Evolutionary conservation across 768 basidiomycete species (phyloP).

Genomic region (Tylopilus cervinicoccineus): DNA sequence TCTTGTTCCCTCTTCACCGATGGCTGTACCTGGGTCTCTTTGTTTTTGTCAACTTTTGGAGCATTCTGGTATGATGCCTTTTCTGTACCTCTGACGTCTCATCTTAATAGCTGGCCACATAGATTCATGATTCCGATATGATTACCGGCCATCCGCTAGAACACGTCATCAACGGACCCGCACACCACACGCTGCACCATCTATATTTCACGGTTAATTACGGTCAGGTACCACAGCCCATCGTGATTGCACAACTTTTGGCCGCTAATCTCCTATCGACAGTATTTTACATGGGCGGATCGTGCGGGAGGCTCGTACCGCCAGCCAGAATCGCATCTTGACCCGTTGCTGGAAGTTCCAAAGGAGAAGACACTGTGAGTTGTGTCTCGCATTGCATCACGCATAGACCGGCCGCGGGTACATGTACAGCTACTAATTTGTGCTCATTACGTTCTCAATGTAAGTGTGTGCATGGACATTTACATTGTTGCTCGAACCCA

Average conservation of each 20-base stretch:
- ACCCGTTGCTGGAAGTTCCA: constrained; percentile 69
- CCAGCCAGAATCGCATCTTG: constrained; percentile 76
- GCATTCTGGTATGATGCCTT: constrained; percentile 63
- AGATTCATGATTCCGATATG: constrained; percentile 99
- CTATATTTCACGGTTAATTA: constrained; percentile 97
- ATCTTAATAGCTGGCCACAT: neutral
- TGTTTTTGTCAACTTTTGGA: constrained; percentile 92
- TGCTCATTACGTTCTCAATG: constrained; percentile 3
- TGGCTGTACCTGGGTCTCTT: constrained; percentile 81
- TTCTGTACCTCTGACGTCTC: neutral
- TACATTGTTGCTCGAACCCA: too few species aligned
- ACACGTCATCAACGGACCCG: constrained; percentile 93
- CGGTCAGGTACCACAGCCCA: constrained; percentile 62
- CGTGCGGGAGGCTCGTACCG: constrained; percentile 81
- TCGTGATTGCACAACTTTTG: neutral
- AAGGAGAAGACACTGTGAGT: constrained; percentile 27
- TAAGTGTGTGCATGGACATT: neutral
- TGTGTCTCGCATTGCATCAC: neutral
- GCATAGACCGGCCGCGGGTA: constrained; percentile 13
- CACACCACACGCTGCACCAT: constrained; percentile 96
- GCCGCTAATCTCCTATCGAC: constrained; percentile 21
- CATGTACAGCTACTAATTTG: constrained; percentile 21
- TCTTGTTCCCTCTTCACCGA: constrained; percentile 88
- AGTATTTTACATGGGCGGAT: constrained; percentile 99
- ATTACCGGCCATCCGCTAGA: constrained; percentile 87